Conservation (phyloP, 2,329 filamentous ascomycete species). For the Setomelanomma holmii region DNA sequence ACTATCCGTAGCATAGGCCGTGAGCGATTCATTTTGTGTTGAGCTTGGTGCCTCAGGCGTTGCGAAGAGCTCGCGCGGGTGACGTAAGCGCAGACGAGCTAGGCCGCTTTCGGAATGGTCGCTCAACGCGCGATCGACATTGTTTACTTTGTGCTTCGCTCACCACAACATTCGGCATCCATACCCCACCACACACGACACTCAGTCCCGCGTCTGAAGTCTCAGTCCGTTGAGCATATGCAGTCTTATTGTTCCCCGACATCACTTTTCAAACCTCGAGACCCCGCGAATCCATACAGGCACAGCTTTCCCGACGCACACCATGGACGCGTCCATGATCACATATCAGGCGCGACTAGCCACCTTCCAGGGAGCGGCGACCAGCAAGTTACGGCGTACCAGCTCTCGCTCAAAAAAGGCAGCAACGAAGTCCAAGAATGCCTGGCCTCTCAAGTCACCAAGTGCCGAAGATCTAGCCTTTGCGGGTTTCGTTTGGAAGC, state of each 20-base stretch:
- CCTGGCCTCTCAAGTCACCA: conserved; percentile 80
- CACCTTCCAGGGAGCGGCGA: conserved; percentile 75
- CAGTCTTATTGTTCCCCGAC: background rate
- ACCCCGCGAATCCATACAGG: background rate
- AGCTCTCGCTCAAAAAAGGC: conserved; percentile 69
- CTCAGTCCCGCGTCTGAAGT: conserved; percentile 5
- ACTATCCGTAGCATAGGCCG: conserved; percentile 37
- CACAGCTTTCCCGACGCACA: background rate
- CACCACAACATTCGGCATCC: conserved; percentile 16
- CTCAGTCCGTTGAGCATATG: background rate
- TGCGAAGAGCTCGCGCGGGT: conserved; percentile 24
- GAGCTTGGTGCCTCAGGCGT: conserved; percentile 26
- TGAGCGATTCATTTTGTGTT: conserved; percentile 42
- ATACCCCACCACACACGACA: conserved; percentile 8
- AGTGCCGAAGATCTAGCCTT: conserved; percentile 77
- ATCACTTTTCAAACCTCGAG: background rate
- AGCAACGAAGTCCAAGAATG: conserved; percentile 41
- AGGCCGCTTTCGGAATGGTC: conserved; percentile 8
- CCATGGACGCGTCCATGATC: conserved; percentile 54
- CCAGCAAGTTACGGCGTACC: conserved; percentile 70
- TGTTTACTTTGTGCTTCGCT: conserved; percentile 20
- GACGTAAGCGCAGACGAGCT: conserved; percentile 29
- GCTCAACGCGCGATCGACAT: conserved; percentile 11
- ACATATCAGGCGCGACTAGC: conserved; percentile 79
- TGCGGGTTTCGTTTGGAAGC: conserved; percentile 90